These are phyloP conservation scores for Cinchona pubescens DNA, from an alignment of 257 asterid genomes.

Conservation along the genomic window DNA sequence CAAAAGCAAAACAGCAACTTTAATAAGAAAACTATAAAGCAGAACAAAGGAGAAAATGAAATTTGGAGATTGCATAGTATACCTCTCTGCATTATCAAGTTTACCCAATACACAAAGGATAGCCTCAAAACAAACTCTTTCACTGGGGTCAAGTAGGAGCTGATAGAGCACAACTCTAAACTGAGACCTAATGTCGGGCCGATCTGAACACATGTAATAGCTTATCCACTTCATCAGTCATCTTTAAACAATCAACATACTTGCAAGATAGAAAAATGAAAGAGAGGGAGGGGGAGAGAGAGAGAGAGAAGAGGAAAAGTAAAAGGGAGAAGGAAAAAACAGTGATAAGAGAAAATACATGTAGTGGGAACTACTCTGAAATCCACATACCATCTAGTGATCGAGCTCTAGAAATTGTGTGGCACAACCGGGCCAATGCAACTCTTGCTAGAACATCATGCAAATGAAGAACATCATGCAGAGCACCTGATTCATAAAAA, in stretches of 20 bases:
- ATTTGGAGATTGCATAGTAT: constrained; percentile 3
- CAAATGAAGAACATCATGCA: constrained; percentile 95
- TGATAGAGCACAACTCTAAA: constrained; percentile 87
- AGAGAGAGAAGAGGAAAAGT: not conserved
- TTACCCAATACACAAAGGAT: constrained; percentile 91
- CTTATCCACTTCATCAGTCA: constrained; percentile 16
- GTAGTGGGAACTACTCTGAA: not conserved
- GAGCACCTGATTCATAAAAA: constrained; percentile 73
- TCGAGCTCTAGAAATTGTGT: constrained; percentile 84
- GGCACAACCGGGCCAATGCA: constrained; percentile 93
- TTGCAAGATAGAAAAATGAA: not conserved
- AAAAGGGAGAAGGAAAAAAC: no score
- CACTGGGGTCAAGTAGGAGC: constrained; percentile 96
- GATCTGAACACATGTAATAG: constrained; percentile 51
- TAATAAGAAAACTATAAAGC: not conserved
- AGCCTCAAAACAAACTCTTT: constrained; percentile 98
- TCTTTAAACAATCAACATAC: constrained; percentile 4
- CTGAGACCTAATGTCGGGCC: constrained; percentile 82
- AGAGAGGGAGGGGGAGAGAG: not conserved
- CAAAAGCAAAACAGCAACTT: constrained; percentile 14
- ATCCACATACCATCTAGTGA: constrained; percentile 72
- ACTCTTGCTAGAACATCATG: constrained; percentile 99
- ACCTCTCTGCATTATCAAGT: constrained; percentile 89
- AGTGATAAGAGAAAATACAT: not conserved
- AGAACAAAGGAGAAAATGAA: not conserved